Evolutionary conservation across 768 basidiomycete genomes (phyloP).

Genomic region (Collybiopsis confluens): DNA sequence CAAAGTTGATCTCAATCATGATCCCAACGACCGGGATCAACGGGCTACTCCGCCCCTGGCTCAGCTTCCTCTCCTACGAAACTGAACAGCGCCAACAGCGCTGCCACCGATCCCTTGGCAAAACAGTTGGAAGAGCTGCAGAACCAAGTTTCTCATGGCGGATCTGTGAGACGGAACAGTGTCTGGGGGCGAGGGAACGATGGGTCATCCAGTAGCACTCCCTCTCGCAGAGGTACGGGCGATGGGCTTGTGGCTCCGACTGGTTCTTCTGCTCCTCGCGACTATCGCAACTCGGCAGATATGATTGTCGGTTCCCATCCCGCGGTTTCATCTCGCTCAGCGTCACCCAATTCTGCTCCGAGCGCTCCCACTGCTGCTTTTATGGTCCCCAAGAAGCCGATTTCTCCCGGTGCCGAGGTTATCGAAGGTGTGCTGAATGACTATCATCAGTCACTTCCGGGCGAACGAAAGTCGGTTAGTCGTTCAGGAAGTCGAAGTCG

Average conservation of each 20-base stretch:
- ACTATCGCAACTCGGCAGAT: conserved; percentile 76
- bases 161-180: conserved; percentile 44
- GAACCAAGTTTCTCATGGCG: conserved; percentile 39
- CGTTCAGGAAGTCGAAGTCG: conserved; percentile 45
- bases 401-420: conserved; percentile 38
- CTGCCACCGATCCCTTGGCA: conserved; percentile 56
- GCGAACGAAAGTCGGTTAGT: conserved; percentile 65
- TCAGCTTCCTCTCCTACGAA: conserved; percentile 25
- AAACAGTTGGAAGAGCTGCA: conserved; percentile 62
- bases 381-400: conserved; percentile 59
- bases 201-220: background rate
- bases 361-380: conserved; percentile 63
- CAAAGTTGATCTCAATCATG: conserved; percentile 58
- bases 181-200: conserved; percentile 21
- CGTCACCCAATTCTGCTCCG: conserved; percentile 54
- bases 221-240: conserved; percentile 7
- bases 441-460: conserved; percentile 86
- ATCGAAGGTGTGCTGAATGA: conserved; percentile 70
- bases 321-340: conserved; percentile 50
- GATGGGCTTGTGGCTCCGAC: conserved; percentile 13
- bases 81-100: conserved; percentile 18
- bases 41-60: conserved; percentile 22
- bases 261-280: conserved; percentile 34
- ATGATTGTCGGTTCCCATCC: conserved; percentile 78
- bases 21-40: conserved; percentile 44